Conservation (phyloP, 768 basidiomycete species). For the Mycena pura region DNA sequence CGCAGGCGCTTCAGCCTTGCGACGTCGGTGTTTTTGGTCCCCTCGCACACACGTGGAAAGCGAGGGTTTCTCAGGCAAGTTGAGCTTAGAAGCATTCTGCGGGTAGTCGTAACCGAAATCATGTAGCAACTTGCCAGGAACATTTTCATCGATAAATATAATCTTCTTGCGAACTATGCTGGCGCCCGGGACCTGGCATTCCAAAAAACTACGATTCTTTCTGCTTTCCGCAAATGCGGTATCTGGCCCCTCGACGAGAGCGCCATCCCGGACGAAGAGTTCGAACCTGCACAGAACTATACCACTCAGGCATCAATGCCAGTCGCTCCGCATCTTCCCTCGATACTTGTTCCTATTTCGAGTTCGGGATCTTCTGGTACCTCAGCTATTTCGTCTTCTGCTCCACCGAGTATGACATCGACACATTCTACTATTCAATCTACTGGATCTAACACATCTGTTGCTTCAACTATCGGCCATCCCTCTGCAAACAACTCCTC, state of each 20-base stretch:
- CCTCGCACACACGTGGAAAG: slow-evolving; percentile 5
- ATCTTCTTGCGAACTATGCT: too few species aligned
- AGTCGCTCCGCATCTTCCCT: neutral
- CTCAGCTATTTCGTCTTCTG: neutral
- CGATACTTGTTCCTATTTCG: neutral
- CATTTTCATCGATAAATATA: slow-evolving; percentile 24
- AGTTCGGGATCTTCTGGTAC: neutral
- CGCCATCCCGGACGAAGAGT: slow-evolving; percentile 9
- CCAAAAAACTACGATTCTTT: slow-evolving; percentile 18
- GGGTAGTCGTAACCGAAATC: too few species aligned
- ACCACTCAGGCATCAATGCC: slow-evolving; percentile 16
- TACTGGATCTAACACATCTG: neutral
- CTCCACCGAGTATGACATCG: neutral
- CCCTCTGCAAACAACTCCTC: too few species aligned
- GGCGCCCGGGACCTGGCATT: slow-evolving; percentile 14
- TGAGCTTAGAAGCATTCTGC: too few species aligned
- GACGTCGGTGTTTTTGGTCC: slow-evolving; percentile 29
- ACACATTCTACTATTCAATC: neutral
- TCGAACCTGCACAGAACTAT: slow-evolving; percentile 15
- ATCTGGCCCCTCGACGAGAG: slow-evolving; percentile 28
- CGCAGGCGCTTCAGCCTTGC: slow-evolving; percentile 28
- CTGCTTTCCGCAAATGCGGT: slow-evolving; percentile 26
- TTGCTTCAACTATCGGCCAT: too few species aligned
- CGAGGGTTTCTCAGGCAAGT: neutral
- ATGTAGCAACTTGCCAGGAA: too few species aligned